phyloP scores from a whole-genome alignment of 73 alveolate genomes.

The Symbiodinium pilosum region DNA sequence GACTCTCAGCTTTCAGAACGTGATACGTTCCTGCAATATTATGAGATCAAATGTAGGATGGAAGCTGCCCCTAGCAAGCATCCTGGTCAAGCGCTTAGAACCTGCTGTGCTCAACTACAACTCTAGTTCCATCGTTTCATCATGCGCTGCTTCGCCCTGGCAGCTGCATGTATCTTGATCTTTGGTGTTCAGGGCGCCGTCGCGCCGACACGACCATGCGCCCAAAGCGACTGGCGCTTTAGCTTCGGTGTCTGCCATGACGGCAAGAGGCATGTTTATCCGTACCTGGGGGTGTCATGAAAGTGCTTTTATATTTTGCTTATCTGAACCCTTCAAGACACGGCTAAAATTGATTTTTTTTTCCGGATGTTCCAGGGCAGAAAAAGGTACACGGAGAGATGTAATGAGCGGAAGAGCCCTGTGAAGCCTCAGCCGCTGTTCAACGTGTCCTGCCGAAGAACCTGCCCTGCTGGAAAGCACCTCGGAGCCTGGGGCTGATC shows the following conservation, averaged over 20 bases:
- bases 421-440: conserved; percentile 31
- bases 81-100: too few relatives aligned
- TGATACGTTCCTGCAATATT: too few relatives aligned
- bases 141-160: neutral
- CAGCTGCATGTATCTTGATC: neutral
- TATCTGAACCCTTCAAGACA: too few relatives aligned
- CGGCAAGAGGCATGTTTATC: neutral
- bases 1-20: too few relatives aligned
- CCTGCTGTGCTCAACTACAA: too few relatives aligned
- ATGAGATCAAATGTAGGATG: too few relatives aligned
- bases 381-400: neutral
- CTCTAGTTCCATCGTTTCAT: neutral
- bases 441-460: conserved; percentile 44
- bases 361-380: too few relatives aligned
- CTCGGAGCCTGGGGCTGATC: too few relatives aligned
- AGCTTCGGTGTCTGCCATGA: conserved; percentile 6
- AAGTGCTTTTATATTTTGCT: too few relatives aligned
- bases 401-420: neutral
- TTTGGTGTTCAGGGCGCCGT: neutral
- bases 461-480: conserved; percentile 73
- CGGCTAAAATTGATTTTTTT: too few relatives aligned
- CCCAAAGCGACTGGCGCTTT: conserved; percentile 10
- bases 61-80: too few relatives aligned
- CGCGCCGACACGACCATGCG: conserved; percentile 3
- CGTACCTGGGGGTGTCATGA: too few relatives aligned